Evolutionary conservation across 805 yeast genomes (phyloP).

Genomic region (Saccharomycopsis sp.): DNA sequence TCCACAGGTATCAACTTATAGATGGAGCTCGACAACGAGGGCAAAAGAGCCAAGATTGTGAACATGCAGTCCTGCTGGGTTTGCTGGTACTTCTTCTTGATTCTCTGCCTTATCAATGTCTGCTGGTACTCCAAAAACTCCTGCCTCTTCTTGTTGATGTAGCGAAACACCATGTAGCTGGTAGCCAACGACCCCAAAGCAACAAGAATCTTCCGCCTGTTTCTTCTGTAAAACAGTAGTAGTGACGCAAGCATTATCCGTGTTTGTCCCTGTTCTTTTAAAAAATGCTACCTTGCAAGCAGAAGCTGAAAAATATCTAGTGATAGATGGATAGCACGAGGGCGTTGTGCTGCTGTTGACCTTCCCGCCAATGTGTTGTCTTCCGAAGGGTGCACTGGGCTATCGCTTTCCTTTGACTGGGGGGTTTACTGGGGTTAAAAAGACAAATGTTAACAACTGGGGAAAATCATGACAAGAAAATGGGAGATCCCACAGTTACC

Average conservation of each 20-base stretch:
- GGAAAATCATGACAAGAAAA: no score
- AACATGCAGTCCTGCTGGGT: constrained; percentile 85
- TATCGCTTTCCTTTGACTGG: no score
- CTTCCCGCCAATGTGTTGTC: no score
- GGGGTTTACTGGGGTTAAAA: no score
- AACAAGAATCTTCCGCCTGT: constrained; percentile 36
- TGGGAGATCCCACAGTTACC: no score
- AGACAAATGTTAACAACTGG: no score
- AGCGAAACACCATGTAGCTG: constrained; percentile 36
- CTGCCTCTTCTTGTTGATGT: constrained; percentile 35
- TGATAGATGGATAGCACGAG: no score
- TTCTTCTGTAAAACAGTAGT: constrained; percentile 34
- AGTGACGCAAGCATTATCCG: constrained; percentile 28
- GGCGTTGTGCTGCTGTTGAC: no score
- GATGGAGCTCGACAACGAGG: constrained; percentile 62
- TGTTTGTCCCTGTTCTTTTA: neutral
- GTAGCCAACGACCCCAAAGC: constrained; percentile 38
- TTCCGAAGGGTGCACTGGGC: no score
- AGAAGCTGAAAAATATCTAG: no score
- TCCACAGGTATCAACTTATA: constrained; percentile 61
- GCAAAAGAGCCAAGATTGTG: constrained; percentile 75
- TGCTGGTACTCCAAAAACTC: constrained; percentile 48
- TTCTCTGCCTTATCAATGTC: constrained; percentile 54
- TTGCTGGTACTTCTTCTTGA: constrained; percentile 77
- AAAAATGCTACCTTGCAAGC: no score